Evolutionary conservation across 1,284 basidiomycete species (phyloP), one percentile per base, ranked within the genome.

Genomic region (Moesziomyces globuligerus): DNA sequence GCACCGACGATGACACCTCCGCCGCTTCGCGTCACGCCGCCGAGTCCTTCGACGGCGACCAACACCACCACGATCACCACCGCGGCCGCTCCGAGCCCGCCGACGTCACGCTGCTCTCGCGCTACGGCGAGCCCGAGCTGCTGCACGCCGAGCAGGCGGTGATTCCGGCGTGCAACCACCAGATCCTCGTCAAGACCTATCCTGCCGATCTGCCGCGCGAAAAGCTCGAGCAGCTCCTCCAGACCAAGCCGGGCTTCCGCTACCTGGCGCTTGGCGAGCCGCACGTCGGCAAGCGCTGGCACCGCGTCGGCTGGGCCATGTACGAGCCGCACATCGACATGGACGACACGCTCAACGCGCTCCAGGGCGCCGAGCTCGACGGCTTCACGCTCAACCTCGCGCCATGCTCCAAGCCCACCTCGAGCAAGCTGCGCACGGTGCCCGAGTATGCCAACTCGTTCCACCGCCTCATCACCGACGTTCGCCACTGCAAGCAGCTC

Each of bases 221-320:
- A 4, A 67, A 56, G 43, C 59, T 81, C 20, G 78, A 81, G 26
- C 59, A 60, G 7, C 58, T 72, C 20, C 67, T 78, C 28, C 48
- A 50, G 24, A 59, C 50, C n/a, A 53, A 66, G 39, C 52, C 71
- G 3, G 77, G 77, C 18, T 81, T 78, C 50, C 62, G 48, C 10
- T 80, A 81, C 47, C 54, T 79, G 1, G 79, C 79, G 13, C 25
- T 80, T 7, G 72, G 76, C 24, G 79, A 81, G 48, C 75, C 76
- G 13, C 74, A 78, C 45, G 62, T 57, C 28, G 59, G 55, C 50
- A 78, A 76, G 45, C 44, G 61, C 17, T 79, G 69, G 62, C 56
- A 67, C 41, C 65, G 78, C 24, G 64, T 76, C 24, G 79, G 75
- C n/a, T 79, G 75, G 66, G 78, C 74, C 34, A 68, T 72, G 57